These are phyloP conservation scores for Trichoderma atroviride DNA, from an alignment of 2,329 filamentous ascomycete genomes.

Conservation along the genomic window DNA sequence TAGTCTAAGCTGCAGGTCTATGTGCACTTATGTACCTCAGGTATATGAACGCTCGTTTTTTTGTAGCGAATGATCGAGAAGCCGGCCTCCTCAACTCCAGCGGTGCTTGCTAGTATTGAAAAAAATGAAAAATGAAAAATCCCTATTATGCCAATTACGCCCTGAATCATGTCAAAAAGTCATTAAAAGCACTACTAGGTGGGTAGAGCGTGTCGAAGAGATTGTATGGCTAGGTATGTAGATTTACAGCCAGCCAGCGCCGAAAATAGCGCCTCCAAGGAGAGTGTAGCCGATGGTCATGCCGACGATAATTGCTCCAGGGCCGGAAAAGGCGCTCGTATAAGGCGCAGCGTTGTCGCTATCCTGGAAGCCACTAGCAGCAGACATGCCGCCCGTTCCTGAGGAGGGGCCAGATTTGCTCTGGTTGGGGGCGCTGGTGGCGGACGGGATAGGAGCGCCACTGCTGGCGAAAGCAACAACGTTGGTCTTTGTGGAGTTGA, in stretches of 20 bases:
- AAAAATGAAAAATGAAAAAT: background rate
- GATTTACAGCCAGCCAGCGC: slow-evolving; percentile 22
- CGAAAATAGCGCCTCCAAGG: slow-evolving; percentile 25
- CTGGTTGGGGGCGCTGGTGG: slow-evolving; percentile 46
- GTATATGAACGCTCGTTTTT: slow-evolving; percentile 20
- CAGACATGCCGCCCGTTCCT: slow-evolving; percentile 32
- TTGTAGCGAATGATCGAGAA: slow-evolving; percentile 11
- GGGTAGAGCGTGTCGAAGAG: background rate
- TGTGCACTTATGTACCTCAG: slow-evolving; percentile 22
- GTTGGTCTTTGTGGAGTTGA: slow-evolving; percentile 55
- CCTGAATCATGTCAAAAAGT: background rate
- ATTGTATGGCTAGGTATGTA: too few relatives aligned
- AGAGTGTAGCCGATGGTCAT: slow-evolving; percentile 33
- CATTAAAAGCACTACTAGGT: background rate
- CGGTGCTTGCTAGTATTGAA: slow-evolving; percentile 19
- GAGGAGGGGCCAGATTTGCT: slow-evolving; percentile 33
- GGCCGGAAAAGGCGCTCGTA: slow-evolving; percentile 25
- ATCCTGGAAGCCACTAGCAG: slow-evolving; percentile 40
- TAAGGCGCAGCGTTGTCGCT: slow-evolving; percentile 29
- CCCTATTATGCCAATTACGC: slow-evolving; percentile 7
- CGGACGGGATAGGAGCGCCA: slow-evolving; percentile 54
- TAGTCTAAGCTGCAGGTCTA: slow-evolving; percentile 8
- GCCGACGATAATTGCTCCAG: slow-evolving; percentile 29
- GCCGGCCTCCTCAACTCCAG: slow-evolving; percentile 22
- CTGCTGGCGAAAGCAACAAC: slow-evolving; percentile 54